Conservation (phyloP, 106 monocot species). For the Dendrobium nobile region DNA sequence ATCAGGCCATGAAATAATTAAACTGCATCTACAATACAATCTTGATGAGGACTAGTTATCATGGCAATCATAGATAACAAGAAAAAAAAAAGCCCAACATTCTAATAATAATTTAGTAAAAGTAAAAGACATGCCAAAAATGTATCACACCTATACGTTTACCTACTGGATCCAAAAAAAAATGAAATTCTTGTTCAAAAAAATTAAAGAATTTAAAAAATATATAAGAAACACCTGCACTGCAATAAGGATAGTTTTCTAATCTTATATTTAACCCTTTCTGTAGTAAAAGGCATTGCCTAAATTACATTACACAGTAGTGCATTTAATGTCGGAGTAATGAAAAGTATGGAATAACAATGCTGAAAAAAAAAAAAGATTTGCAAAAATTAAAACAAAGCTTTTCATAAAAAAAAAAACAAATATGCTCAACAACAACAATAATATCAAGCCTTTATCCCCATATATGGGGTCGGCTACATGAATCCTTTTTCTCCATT, state of each 20-base stretch:
- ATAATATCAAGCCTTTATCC: no score
- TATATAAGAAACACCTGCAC: background rate
- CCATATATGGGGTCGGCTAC: no score
- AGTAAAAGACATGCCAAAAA: background rate
- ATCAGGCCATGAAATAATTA: background rate
- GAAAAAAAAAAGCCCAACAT: background rate
- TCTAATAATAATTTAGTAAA: background rate
- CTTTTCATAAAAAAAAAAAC: no score
- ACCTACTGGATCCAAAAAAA: background rate
- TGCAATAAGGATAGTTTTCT: background rate
- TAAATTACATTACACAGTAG: background rate
- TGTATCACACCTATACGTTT: background rate
- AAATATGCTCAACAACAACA: no score
- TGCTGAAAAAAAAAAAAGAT: no score
- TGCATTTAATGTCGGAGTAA: background rate
- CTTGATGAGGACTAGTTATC: background rate
- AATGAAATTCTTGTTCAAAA: background rate
- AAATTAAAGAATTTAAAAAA: background rate
- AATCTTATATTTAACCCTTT: background rate
- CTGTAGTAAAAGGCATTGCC: background rate
- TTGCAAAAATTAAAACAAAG: no score
- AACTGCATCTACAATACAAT: background rate
- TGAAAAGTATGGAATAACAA: background rate
- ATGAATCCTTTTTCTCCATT: no score
- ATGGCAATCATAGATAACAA: background rate